Evolutionary conservation across 768 basidiomycete species (phyloP).

Genomic region (Obba rivulosa): DNA sequence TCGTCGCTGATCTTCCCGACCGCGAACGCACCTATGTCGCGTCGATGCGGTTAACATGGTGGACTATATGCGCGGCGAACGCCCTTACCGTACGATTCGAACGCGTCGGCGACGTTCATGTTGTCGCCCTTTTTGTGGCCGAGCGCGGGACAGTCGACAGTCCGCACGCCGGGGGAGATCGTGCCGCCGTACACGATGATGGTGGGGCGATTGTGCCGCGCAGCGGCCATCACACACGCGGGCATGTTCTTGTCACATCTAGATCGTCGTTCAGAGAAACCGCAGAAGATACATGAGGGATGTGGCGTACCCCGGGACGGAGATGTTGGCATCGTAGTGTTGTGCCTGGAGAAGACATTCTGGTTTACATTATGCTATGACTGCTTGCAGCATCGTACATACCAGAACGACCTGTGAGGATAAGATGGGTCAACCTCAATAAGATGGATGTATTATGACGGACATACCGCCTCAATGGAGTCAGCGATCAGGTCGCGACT

Average conservation of each 20-base stretch:
- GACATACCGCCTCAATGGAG: slow-evolving; percentile 75
- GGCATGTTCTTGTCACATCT: slow-evolving; percentile 91
- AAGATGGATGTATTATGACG: too few species aligned
- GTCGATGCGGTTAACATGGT: neutral
- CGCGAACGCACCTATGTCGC: slow-evolving; percentile 57
- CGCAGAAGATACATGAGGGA: neutral
- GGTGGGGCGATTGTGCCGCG: slow-evolving; percentile 81
- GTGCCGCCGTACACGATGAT: slow-evolving; percentile 85
- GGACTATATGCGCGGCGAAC: neutral
- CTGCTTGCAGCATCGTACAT: slow-evolving; percentile 4
- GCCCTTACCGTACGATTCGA: slow-evolving; percentile 70
- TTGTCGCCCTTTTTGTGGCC: slow-evolving; percentile 73
- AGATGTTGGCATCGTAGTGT: slow-evolving; percentile 85
- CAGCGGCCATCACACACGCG: slow-evolving; percentile 82
- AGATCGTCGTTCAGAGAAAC: neutral
- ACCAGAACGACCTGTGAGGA: slow-evolving; percentile 50
- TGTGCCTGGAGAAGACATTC: slow-evolving; percentile 53
- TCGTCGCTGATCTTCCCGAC: slow-evolving; percentile 76
- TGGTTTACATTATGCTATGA: neutral
- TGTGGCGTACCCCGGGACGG: slow-evolving; percentile 56
- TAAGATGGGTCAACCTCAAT: slow-evolving; percentile 1
- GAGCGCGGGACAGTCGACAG: slow-evolving; percentile 77
- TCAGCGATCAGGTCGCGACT: slow-evolving; percentile 88
- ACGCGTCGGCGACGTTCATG: slow-evolving; percentile 80
- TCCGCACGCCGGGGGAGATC: slow-evolving; percentile 71